Evolutionary conservation across 2,329 filamentous ascomycete genomes (phyloP).

Genomic region (Fusarium illudens): DNA sequence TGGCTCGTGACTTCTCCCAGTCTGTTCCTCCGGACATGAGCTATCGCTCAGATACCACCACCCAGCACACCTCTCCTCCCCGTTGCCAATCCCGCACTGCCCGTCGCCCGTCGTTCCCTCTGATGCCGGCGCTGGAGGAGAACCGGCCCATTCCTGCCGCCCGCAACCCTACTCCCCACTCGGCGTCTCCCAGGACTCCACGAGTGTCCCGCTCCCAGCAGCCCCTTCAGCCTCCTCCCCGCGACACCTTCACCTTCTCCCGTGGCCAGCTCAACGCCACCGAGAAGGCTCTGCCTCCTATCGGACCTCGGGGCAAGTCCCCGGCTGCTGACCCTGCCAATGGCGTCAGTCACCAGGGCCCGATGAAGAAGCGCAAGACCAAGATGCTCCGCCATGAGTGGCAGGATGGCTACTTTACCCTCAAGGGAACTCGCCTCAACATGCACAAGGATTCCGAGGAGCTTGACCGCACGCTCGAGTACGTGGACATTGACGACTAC

Average conservation of each 20-base stretch:
- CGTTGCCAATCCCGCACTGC: constrained; percentile 63
- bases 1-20: constrained; percentile 82
- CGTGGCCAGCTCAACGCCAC: constrained; percentile 55
- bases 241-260: constrained; percentile 65
- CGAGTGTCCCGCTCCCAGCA: constrained; percentile 48
- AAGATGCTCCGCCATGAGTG: constrained; percentile 91
- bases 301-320: constrained; percentile 39
- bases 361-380: constrained; percentile 94
- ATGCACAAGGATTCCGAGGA: constrained; percentile 73
- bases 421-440: constrained; percentile 77
- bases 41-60: constrained; percentile 62
- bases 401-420: constrained; percentile 90
- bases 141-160: constrained; percentile 57
- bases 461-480: constrained; percentile 71
- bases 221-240: constrained; percentile 61
- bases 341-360: constrained; percentile 78
- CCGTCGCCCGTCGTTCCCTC: constrained; percentile 72
- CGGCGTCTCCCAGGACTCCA: constrained; percentile 49
- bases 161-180: constrained; percentile 34
- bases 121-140: constrained; percentile 76
- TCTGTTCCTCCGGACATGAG: constrained; percentile 95
- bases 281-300: constrained; percentile 56
- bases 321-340: constrained; percentile 50
- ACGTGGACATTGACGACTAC: constrained; percentile 89
- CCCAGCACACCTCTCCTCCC: constrained; percentile 47